Conservation (phyloP, 177 flowering plant genomes). For the Telopea speciosissima region DNA sequence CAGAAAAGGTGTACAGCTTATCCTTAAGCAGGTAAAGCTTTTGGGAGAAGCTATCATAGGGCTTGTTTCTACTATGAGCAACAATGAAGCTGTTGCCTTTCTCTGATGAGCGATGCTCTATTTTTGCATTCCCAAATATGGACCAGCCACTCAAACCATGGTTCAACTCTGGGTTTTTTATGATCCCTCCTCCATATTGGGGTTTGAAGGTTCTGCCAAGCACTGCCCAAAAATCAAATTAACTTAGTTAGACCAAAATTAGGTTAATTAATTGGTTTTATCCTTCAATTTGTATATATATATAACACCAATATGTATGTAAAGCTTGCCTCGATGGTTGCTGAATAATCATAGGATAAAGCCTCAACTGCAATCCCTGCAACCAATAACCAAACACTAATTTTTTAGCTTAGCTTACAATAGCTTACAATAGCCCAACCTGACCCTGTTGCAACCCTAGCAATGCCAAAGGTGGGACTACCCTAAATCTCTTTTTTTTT, state of each 20-base stretch:
- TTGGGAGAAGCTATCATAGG: constrained; percentile 51
- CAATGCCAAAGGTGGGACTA: too few species aligned
- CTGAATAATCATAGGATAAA: constrained; percentile 48
- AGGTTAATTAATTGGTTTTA: neutral
- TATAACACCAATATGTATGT: neutral
- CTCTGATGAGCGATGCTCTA: constrained; percentile 26
- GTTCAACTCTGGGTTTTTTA: constrained; percentile 56
- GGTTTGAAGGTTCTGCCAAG: constrained; percentile 51
- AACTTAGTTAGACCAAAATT: neutral
- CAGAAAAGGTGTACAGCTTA: constrained; percentile 63
- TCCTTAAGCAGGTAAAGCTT: constrained; percentile 37
- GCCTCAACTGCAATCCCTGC: constrained; percentile 32
- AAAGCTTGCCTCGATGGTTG: constrained; percentile 46
- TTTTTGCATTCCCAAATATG: constrained; percentile 33
- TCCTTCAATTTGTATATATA: too few species aligned
- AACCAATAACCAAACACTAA: neutral
- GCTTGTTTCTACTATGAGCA: constrained; percentile 36
- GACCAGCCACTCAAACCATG: constrained; percentile 68
- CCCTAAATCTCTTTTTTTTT: too few species aligned
- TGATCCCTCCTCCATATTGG: constrained; percentile 71
- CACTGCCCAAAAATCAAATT: constrained; percentile 38
- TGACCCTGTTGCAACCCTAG: too few species aligned
- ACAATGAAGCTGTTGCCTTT: constrained; percentile 50
- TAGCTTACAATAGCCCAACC: too few species aligned
- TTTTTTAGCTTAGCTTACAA: too few species aligned